These are phyloP conservation scores for Paramecium biaurelia DNA, from an alignment of 73 alveolate genomes.

Conservation along the genomic window DNA sequence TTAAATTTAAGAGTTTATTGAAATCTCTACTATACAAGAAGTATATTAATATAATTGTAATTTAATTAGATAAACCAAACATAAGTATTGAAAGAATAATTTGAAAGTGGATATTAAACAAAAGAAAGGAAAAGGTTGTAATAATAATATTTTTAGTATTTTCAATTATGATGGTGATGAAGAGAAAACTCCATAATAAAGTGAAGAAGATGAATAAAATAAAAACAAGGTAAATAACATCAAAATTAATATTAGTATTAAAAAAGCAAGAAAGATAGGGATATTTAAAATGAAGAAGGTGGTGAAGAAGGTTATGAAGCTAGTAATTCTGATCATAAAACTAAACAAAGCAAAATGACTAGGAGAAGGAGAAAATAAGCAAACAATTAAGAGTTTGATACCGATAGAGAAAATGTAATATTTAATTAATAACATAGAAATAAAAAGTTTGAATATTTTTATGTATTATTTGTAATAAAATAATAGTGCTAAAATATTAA, in stretches of 20 bases:
- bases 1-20: background rate
- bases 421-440: background rate
- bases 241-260: background rate
- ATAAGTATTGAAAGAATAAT: background rate
- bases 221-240: background rate
- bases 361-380: background rate
- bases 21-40: background rate
- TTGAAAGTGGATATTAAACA: background rate
- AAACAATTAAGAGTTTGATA: background rate
- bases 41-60: background rate
- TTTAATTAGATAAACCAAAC: background rate
- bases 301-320: constrained; percentile 42
- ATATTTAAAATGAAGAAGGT: background rate
- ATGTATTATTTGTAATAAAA: background rate
- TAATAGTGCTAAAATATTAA: background rate
- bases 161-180: constrained; percentile 48
- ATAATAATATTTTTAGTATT: background rate
- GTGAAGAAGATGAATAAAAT: constrained; percentile 23
- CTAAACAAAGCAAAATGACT: background rate
- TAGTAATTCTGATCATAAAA: constrained; percentile 37
- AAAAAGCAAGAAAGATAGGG: background rate
- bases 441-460: background rate
- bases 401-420: background rate
- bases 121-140: background rate
- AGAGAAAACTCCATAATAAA: constrained; percentile 39